Evolutionary conservation across 305 asterid species (phyloP).

Genomic region (Solanum chacoense): DNA sequence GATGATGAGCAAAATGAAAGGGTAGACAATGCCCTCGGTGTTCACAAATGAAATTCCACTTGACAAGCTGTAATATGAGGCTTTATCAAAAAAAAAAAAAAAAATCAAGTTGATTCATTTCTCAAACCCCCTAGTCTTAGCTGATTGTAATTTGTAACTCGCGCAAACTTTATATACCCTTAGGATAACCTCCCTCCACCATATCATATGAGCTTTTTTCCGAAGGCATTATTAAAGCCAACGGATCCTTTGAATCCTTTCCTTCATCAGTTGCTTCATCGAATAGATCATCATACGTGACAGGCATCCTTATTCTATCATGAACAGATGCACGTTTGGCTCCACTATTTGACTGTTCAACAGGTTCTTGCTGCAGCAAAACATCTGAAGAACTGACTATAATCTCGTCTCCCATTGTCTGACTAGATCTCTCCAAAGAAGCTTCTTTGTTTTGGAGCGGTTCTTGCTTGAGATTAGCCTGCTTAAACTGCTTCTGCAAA

Average conservation of each 20-base stretch:
- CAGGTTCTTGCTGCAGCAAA: conserved; percentile 15
- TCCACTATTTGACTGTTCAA: conserved; percentile 13
- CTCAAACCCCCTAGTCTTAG: background rate
- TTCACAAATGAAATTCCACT: background rate
- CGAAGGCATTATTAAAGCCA: background rate
- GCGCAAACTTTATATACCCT: conserved; percentile 11
- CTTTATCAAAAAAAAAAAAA: background rate
- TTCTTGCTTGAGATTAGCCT: conserved; percentile 27
- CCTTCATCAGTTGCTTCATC: conserved; percentile 14
- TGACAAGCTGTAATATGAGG: background rate
- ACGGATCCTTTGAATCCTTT: background rate
- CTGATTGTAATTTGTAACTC: background rate
- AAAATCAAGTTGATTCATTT: background rate
- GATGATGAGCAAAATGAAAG: background rate
- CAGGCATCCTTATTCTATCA: conserved; percentile 65
- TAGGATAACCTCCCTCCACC: conserved; percentile 2
- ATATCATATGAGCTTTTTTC: background rate
- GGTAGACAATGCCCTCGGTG: background rate
- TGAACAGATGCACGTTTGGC: conserved; percentile 42
- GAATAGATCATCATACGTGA: conserved; percentile 59
- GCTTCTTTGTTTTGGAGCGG: conserved; percentile 1
- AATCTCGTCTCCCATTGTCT: background rate
- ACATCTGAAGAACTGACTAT: conserved; percentile 6
- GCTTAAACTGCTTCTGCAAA: conserved; percentile 72
- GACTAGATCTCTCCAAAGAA: background rate